A percentile compares a stretch with the other conserved stretches of the same genome.
phyloP scores from a whole-genome alignment of 2,329 filamentous ascomycete species.

The Pseudopithomyces maydicus region DNA sequence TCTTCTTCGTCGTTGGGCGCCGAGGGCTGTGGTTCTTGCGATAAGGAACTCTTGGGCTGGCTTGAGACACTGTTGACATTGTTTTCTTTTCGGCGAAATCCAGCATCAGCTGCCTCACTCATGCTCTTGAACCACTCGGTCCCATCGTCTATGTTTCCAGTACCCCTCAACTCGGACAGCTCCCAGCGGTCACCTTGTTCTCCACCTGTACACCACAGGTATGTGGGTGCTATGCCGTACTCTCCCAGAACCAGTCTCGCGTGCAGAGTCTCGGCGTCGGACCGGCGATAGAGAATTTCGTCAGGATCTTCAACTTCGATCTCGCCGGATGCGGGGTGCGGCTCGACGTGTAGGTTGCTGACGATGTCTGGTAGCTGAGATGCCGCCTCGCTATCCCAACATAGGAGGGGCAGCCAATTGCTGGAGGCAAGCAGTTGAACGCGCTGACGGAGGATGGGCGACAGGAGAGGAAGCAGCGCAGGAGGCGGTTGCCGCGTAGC shows the following conservation, averaged over 20 bases:
- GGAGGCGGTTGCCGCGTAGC: slow-evolving; percentile 64
- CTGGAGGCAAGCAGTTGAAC: slow-evolving; percentile 66
- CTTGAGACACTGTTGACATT: slow-evolving; percentile 22
- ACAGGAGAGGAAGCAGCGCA: slow-evolving; percentile 64
- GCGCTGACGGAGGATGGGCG: slow-evolving; percentile 67
- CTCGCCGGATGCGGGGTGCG: slow-evolving; percentile 81
- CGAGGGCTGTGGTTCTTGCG: slow-evolving; percentile 16
- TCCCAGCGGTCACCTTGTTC: slow-evolving; percentile 71
- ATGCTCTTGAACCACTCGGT: slow-evolving; percentile 63
- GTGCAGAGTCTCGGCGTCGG: slow-evolving; percentile 78
- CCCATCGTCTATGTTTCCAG: slow-evolving; percentile 61
- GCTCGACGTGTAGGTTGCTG: slow-evolving; percentile 68
- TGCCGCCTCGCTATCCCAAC: slow-evolving; percentile 66
- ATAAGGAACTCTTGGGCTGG: slow-evolving; percentile 13
- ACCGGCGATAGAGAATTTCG: slow-evolving; percentile 66
- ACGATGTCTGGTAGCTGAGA: slow-evolving; percentile 66
- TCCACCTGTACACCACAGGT: slow-evolving; percentile 73
- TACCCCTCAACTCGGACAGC: slow-evolving; percentile 70
- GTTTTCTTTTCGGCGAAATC: slow-evolving; percentile 34
- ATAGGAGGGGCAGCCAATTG: slow-evolving; percentile 75
- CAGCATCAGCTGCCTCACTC: slow-evolving; percentile 63
- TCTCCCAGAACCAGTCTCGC: slow-evolving; percentile 66
- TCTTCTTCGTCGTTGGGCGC: slow-evolving; percentile 63
- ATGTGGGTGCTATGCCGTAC: slow-evolving; percentile 66
- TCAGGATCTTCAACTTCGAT: slow-evolving; percentile 75